phyloP scores from a whole-genome alignment of 257 asterid genomes.

The Salvia hispanica region DNA sequence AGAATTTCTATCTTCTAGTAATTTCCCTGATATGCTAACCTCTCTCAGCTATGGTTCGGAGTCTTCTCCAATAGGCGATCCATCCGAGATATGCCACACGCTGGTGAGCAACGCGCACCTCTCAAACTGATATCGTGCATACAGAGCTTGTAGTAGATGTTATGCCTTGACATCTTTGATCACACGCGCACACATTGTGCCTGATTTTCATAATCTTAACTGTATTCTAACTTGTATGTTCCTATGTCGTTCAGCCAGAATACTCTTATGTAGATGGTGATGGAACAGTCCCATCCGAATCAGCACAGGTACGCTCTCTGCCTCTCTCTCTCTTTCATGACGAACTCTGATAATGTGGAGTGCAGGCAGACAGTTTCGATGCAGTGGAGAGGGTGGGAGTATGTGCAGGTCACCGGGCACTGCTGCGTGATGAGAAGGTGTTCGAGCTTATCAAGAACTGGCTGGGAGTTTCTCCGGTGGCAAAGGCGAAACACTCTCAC shows the following conservation, averaged over 20 bases:
- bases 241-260: slow-evolving; percentile 57
- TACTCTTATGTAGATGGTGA: slow-evolving; percentile 83
- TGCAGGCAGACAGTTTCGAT: slow-evolving; percentile 72
- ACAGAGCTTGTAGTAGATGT: background rate
- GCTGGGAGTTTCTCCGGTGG: slow-evolving; percentile 58
- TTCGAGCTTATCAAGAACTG: slow-evolving; percentile 57
- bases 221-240: no score
- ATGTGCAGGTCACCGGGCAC: slow-evolving; percentile 58
- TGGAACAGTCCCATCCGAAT: slow-evolving; percentile 93
- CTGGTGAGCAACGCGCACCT: slow-evolving; percentile 42
- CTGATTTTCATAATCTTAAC: no score
- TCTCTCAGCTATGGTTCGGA: slow-evolving; percentile 81
- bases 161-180: background rate
- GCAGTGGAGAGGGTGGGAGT: slow-evolving; percentile 85
- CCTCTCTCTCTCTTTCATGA: background rate
- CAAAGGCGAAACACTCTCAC: slow-evolving; percentile 30
- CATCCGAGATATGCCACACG: slow-evolving; percentile 74
- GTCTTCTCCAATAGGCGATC: slow-evolving; percentile 68
- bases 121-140: background rate
- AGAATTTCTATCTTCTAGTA: background rate
- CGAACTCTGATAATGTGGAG: slow-evolving; percentile 17
- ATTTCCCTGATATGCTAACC: background rate
- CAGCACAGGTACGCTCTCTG: slow-evolving; percentile 58
- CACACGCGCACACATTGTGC: background rate
- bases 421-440: slow-evolving; percentile 54